Base-by-base conservation (phyloP, 106 monocot genomes). In the Triglochin maritima region DNA sequence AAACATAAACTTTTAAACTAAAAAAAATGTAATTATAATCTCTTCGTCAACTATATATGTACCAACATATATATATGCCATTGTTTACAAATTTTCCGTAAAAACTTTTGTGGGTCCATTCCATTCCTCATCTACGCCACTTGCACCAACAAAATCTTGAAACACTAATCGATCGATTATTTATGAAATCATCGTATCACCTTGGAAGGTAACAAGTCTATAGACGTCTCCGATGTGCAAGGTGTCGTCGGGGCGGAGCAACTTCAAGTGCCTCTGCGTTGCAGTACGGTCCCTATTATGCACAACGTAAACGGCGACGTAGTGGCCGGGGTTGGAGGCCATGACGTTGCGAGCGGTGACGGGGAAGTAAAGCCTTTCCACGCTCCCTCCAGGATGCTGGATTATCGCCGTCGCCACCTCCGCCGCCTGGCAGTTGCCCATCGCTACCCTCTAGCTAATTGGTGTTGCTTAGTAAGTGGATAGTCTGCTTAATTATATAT, bases 401-500 rank as follows among this genome's bases (percentile, higher is more conserved):
- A 77, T 50, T 48, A 64, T 8, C 57, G 65, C 70, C 49, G 58
- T 56, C 56, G 77, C 77, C 65, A 58, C 77, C 58, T 77, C 77
- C 77, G 70, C 69, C 64, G 77, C 70, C 57, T 77, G 77, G 45
- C 77, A 77, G 64, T 77, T 77, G 3, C 77, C 77, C 77, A 77
- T 77, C 49, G 15, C 63, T 15, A 46, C 29, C 29, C 62, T 62
- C 9, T 59, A 59, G 15, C 0, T 6, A 0, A 61, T 4, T 4
- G 7, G 3, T 42, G 44, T 29, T 29, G 29, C 29, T 29, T 29
- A 29, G 29, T 29, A 29, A 29, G 29, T 29, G 29, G 29, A 29
- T 29, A 29, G 29, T 29, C 29, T 29, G 29, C 29, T 29, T 29
- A 29, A 29, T 29, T 29, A 29, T 29, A 29, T 29, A 29, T 29